Base-by-base conservation (phyloP, 148 eudicot genomes). In the Rhododendron molle region DNA sequence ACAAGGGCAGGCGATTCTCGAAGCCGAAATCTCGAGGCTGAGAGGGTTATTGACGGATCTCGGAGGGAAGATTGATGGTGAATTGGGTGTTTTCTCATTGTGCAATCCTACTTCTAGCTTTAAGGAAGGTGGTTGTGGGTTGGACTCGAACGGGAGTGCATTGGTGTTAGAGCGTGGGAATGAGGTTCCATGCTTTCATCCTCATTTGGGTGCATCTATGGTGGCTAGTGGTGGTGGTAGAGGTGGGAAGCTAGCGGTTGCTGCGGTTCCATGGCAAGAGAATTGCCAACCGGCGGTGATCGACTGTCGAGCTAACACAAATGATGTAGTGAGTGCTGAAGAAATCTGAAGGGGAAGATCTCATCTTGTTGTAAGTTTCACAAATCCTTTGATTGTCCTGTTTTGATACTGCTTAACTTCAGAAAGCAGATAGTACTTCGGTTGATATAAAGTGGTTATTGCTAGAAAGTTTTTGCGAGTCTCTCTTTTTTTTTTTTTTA, bases 21-120 rank as follows among this genome's bases (percentile, higher is more conserved):
- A 94, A 79, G 88, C 89, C 7, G 95, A 94, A 83, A 54, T 89
- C 47, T 49, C 78, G 87, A 92, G 93, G 85, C 89, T 94, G 34
- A 90, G 91, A 77, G 54, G 84, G 4, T 83, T 94, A 4, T 84
- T 94, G 86, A 15, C 88, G 69, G 90, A 88, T 71, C 60, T 94
- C 43, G 83, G 87, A 73, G 93, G 93, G 7, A 91, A 90, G 58
- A 89, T 93, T 32, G 93, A 91, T 80, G 36, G 13, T 11, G 93
- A 91, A 83, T 81, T 92, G 87, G 89, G 87, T 36, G 67, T 76
- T 65, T 85, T 88, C 67, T 83, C 88, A 23, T 88, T 87, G 71
- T 85, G 90, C 56, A 81, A 83, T 85, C 13, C 87, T 73, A 60
- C 65, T 14, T 38, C 56, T 85, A 83, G 86, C 83, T 85, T 88